These are phyloP conservation scores for Polytolypa hystricis DNA, from an alignment of 2,329 filamentous ascomycete genomes.

Conservation along the genomic window DNA sequence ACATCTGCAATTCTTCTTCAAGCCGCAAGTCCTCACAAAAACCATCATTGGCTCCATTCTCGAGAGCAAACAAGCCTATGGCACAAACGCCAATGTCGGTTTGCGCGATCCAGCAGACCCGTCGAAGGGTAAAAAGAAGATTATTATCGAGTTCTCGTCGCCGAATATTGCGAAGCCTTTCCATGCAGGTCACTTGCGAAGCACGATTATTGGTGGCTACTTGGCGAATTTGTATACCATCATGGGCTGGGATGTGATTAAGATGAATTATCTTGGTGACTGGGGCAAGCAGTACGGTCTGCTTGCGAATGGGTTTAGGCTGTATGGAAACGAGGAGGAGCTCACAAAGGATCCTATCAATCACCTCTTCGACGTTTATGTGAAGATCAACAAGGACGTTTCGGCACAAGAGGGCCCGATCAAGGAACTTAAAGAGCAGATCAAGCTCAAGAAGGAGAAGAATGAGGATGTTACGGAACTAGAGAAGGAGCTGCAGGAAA, in stretches of 20 bases:
- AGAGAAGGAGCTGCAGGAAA: conserved; percentile 38
- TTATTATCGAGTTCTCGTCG: conserved; percentile 56
- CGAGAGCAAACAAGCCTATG: conserved; percentile 45
- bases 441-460: conserved; percentile 38
- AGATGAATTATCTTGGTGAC: conserved; percentile 58
- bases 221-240: conserved; percentile 50
- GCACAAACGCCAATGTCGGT: conserved; percentile 49
- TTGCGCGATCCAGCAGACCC: conserved; percentile 47
- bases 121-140: conserved; percentile 45
- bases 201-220: conserved; percentile 58
- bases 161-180: conserved; percentile 59
- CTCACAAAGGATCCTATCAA: conserved; percentile 51
- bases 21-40: conserved; percentile 43
- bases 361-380: conserved; percentile 56
- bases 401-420: conserved; percentile 45
- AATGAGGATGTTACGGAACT: conserved; percentile 37
- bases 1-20: conserved; percentile 57
- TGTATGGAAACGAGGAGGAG: conserved; percentile 50
- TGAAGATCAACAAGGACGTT: conserved; percentile 50
- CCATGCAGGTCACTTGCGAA: conserved; percentile 53
- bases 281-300: conserved; percentile 60
- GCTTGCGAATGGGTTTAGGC: conserved; percentile 50
- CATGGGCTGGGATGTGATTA: conserved; percentile 51
- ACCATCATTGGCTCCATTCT: conserved; percentile 50
- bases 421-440: conserved; percentile 43